These are phyloP conservation scores for Pythium plurisporium DNA, from an alignment of 352 stramenopile genomes.

Conservation along the genomic window DNA sequence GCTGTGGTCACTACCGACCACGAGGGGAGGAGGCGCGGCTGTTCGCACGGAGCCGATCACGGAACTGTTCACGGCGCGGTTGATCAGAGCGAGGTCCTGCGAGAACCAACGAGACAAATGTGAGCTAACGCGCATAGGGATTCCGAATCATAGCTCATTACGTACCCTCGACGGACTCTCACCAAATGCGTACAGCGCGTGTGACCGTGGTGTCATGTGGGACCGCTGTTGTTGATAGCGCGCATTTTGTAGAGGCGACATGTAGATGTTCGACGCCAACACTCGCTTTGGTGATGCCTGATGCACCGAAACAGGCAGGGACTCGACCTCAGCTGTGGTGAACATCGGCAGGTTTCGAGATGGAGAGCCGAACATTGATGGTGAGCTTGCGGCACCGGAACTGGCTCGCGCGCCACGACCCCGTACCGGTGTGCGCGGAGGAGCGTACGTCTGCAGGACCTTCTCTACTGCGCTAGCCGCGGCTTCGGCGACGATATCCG, in stretches of 20 bases:
- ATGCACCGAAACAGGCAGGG: slow-evolving; percentile 67
- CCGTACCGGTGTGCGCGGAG: slow-evolving; percentile 40
- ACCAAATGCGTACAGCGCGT: slow-evolving; percentile 84
- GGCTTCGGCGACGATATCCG: slow-evolving; percentile 74
- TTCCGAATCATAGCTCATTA: neutral
- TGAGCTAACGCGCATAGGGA: neutral
- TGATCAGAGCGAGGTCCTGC: slow-evolving; percentile 28
- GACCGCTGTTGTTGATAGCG: slow-evolving; percentile 60
- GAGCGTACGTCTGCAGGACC: slow-evolving; percentile 41
- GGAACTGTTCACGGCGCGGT: slow-evolving; percentile 24
- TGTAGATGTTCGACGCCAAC: slow-evolving; percentile 77
- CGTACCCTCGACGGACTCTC: slow-evolving; percentile 76
- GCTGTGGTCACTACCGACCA: neutral
- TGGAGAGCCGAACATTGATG: slow-evolving; percentile 42
- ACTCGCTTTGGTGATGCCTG: slow-evolving; percentile 81
- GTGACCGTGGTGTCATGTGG: slow-evolving; percentile 68
- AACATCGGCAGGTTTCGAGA: slow-evolving; percentile 41
- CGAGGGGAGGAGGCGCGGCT: slow-evolving; percentile 8
- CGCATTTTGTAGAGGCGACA: slow-evolving; percentile 78
- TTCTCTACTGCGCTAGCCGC: slow-evolving; percentile 67
- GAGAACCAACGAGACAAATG: neutral
- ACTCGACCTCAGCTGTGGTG: slow-evolving; percentile 69
- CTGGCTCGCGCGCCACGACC: slow-evolving; percentile 1
- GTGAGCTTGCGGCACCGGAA: slow-evolving; percentile 20
- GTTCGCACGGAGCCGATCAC: slow-evolving; percentile 1